Evolutionary conservation across 352 stramenopile species (phyloP).

Genomic region (Pythium sp.): DNA sequence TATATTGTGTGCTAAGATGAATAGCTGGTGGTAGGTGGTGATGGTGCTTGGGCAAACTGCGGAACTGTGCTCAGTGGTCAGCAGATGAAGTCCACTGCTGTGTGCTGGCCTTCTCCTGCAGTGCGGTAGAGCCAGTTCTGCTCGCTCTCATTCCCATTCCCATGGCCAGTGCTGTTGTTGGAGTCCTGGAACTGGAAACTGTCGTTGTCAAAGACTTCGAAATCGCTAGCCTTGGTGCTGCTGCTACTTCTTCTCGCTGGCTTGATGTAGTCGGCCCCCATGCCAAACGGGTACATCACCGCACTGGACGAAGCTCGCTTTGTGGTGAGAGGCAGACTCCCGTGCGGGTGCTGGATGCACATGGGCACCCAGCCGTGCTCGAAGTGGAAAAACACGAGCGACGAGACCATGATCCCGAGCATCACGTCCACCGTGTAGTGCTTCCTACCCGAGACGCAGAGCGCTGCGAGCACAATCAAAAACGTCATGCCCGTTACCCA

Average conservation of each 20-base stretch:
- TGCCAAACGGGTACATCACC: not conserved
- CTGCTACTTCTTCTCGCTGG: not conserved
- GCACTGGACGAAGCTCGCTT: not conserved
- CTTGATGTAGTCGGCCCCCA: not conserved
- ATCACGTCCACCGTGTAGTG: slow-evolving; percentile 80
- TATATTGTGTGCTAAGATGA: not conserved
- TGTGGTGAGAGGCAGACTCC: not conserved
- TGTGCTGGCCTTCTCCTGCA: not conserved
- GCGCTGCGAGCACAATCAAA: slow-evolving; percentile 37
- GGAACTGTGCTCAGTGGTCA: not conserved
- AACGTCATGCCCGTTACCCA: slow-evolving; percentile 53
- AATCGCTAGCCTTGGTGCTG: slow-evolving; percentile 23
- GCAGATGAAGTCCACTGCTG: slow-evolving; percentile 12
- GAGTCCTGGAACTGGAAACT: slow-evolving; percentile 9
- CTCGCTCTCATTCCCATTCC: not conserved
- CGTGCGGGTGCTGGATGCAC: slow-evolving; percentile 34
- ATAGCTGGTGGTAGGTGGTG: not conserved
- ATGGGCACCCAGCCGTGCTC: slow-evolving; percentile 67
- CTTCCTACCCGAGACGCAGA: slow-evolving; percentile 65
- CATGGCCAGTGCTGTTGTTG: not conserved
- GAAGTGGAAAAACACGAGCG: slow-evolving; percentile 75
- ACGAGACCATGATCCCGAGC: slow-evolving; percentile 59
- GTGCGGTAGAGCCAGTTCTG: slow-evolving; percentile 3
- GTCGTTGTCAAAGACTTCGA: slow-evolving; percentile 36
- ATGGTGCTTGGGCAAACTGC: not conserved